These are phyloP conservation scores for Tolypocladium inflatum DNA, from an alignment of 2,329 filamentous ascomycete species.

Conservation along the genomic window DNA sequence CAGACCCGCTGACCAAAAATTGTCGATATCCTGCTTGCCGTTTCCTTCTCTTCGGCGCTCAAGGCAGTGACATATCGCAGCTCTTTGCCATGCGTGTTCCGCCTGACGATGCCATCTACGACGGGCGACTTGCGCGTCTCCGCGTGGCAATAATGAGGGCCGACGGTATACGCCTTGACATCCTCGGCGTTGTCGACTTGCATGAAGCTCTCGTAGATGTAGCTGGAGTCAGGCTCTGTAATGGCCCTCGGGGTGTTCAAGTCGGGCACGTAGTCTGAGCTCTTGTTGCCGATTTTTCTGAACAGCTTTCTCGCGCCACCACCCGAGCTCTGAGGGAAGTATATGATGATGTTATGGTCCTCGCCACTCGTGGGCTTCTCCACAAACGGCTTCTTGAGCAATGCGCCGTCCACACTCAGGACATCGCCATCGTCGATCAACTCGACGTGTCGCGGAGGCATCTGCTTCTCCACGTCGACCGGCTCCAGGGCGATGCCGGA, in stretches of 20 bases:
- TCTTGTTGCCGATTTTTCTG: slow-evolving; percentile 97
- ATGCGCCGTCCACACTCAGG: slow-evolving; percentile 73
- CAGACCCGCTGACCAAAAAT: slow-evolving; percentile 93
- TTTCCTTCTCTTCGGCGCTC: slow-evolving; percentile 68
- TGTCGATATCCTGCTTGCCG: slow-evolving; percentile 81
- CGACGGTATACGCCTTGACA: slow-evolving; percentile 97
- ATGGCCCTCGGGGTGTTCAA: slow-evolving; percentile 71
- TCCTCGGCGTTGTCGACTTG: slow-evolving; percentile 95
- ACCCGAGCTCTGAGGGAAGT: slow-evolving; percentile 79
- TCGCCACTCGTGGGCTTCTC: slow-evolving; percentile 98
- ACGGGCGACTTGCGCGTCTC: slow-evolving; percentile 96
- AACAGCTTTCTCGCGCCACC: slow-evolving; percentile 89
- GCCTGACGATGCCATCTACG: slow-evolving; percentile 88
- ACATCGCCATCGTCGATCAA: slow-evolving; percentile 86
- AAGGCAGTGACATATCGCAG: slow-evolving; percentile 88
- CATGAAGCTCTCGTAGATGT: slow-evolving; percentile 96
- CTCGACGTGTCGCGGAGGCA: slow-evolving; percentile 64
- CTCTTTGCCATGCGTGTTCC: slow-evolving; percentile 96
- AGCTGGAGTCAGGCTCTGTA: slow-evolving; percentile 72
- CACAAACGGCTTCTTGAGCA: slow-evolving; percentile 87
- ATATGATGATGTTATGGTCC: slow-evolving; percentile 98
- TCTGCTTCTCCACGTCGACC: slow-evolving; percentile 50
- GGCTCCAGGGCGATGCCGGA: slow-evolving; percentile 70
- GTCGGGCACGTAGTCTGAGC: slow-evolving; percentile 81
- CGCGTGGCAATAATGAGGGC: slow-evolving; percentile 85